These are phyloP conservation scores for Lophiostoma macrostomum DNA, from an alignment of 495 filamentous ascomycete species.

Conservation along the genomic window DNA sequence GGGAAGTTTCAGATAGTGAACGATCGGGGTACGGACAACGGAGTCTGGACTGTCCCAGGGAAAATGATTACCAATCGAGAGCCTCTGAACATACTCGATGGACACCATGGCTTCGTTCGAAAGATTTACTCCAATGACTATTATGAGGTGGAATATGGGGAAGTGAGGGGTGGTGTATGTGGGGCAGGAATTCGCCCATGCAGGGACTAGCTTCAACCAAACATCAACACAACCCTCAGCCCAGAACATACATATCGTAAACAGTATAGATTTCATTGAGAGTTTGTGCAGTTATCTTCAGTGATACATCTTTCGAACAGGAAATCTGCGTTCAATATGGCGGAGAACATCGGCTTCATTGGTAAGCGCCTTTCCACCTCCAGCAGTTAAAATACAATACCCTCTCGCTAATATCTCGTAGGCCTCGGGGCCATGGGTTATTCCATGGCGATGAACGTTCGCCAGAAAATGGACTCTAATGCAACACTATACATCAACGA, in stretches of 20 bases:
- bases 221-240: no score
- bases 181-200: slow-evolving; percentile 16
- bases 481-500: slow-evolving; percentile 29
- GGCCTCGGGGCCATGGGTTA: slow-evolving; percentile 34
- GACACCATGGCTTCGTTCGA: no score
- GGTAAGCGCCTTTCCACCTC: slow-evolving; percentile 1
- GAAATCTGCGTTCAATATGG: slow-evolving; percentile 1
- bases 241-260: background rate
- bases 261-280: no score
- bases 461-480: slow-evolving; percentile 9
- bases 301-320: no score
- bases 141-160: slow-evolving; percentile 4
- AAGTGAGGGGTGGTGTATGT: slow-evolving; percentile 19
- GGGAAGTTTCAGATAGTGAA: no score
- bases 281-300: no score
- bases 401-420: no score
- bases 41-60: no score
- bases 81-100: no score
- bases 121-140: no score
- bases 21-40: no score
- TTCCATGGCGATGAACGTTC: slow-evolving; percentile 28
- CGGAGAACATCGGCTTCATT: slow-evolving; percentile 28
- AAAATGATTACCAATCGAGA: no score
- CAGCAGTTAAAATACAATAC: slow-evolving; percentile 5
- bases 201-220: slow-evolving; percentile 5